These are phyloP conservation scores for Ustilaginoidea virens DNA, from an alignment of 2,329 filamentous ascomycete species.

Conservation along the genomic window DNA sequence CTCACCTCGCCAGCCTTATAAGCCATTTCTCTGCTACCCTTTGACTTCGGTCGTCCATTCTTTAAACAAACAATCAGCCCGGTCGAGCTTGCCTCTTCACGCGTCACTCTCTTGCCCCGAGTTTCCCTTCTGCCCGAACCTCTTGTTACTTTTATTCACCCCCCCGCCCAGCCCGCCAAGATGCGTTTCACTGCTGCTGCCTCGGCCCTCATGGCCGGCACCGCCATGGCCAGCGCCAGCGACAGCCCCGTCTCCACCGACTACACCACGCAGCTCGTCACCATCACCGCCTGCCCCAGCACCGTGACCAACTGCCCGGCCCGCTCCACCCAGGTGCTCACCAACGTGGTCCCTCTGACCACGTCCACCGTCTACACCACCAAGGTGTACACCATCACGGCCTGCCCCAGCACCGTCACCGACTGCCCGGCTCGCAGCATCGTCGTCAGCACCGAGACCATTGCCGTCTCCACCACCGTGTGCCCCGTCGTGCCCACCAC, in stretches of 20 bases:
- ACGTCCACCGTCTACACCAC: conserved; percentile 42
- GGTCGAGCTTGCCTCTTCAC: conserved; percentile 13
- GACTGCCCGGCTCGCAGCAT: conserved; percentile 39
- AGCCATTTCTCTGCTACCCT: too few species aligned
- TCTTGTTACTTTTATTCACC: conserved; percentile 7
- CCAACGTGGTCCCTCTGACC: conserved; percentile 25
- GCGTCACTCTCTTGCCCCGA: conserved; percentile 18
- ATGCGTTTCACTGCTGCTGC: conserved; percentile 44
- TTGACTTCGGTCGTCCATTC: conserved; percentile 46
- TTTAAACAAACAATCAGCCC: conserved; percentile 20
- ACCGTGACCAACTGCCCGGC: conserved; percentile 46
- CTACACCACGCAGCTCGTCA: conserved; percentile 42
- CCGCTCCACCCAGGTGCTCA: conserved; percentile 21
- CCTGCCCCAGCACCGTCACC: conserved; percentile 42
- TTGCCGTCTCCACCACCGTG: conserved; percentile 24
- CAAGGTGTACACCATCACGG: conserved; percentile 45
- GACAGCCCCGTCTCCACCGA: conserved; percentile 27
- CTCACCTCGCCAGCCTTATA: not conserved
- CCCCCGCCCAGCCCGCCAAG: conserved; percentile 32
- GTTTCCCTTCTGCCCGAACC: conserved; percentile 16
- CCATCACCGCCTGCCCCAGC: conserved; percentile 45
- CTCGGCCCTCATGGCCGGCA: conserved; percentile 23
- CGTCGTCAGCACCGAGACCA: conserved; percentile 19
- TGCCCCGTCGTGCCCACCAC: conserved; percentile 18
- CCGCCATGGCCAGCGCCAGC: conserved; percentile 11